phyloP scores from a whole-genome alignment of 2,329 filamentous ascomycete species.

The Cadophora sp. region DNA sequence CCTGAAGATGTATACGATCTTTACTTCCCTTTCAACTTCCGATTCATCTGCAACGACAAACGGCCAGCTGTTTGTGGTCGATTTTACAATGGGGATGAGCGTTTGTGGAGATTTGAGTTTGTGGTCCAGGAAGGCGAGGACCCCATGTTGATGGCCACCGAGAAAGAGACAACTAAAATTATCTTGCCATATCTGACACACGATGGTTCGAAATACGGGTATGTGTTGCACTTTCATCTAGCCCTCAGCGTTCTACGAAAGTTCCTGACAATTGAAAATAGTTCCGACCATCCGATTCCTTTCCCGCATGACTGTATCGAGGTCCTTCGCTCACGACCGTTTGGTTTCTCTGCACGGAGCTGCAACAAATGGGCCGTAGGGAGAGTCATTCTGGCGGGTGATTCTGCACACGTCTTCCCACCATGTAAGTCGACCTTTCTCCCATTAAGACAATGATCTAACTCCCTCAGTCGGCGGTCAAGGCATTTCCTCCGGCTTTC shows the following conservation, averaged over 20 bases:
- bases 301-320: slow-evolving; percentile 52
- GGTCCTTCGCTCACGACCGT: slow-evolving; percentile 53
- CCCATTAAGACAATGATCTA: too few species aligned
- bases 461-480: slow-evolving; percentile 45
- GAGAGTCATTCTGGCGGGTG: slow-evolving; percentile 47
- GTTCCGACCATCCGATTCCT: slow-evolving; percentile 39
- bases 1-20: slow-evolving; percentile 55
- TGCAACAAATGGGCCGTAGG: slow-evolving; percentile 47
- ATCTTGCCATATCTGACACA: slow-evolving; percentile 43
- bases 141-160: slow-evolving; percentile 1
- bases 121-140: slow-evolving; percentile 46
- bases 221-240: not conserved
- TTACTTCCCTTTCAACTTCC: slow-evolving; percentile 54
- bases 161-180: slow-evolving; percentile 50
- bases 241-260: not conserved
- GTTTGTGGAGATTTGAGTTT: slow-evolving; percentile 47
- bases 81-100: slow-evolving; percentile 41
- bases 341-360: slow-evolving; percentile 40
- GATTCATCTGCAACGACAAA: slow-evolving; percentile 51
- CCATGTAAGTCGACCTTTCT: not conserved
- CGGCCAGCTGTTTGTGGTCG: slow-evolving; percentile 52
- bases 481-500: slow-evolving; percentile 28
- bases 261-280: not conserved
- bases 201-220: slow-evolving; percentile 27
- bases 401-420: slow-evolving; percentile 51